Evolutionary conservation across 805 yeast species (phyloP).

Genomic region (Kodamaea fukazawae): DNA sequence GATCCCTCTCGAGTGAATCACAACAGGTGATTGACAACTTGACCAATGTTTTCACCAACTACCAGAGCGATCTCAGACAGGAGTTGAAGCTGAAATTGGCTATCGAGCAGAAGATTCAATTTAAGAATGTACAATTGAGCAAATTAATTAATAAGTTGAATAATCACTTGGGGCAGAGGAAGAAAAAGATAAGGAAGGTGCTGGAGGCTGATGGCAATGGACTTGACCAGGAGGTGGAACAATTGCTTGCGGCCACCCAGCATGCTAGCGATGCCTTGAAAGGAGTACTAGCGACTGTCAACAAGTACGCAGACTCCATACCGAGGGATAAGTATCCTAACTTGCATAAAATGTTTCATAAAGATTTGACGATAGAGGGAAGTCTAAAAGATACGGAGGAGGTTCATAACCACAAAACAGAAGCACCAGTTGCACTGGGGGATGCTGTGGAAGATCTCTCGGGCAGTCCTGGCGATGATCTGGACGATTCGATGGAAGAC

Average conservation of each 20-base stretch:
- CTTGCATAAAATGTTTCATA: slow-evolving; percentile 10
- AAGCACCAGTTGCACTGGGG: too few relatives aligned
- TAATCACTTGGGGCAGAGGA: slow-evolving; percentile 8
- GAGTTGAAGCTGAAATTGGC: slow-evolving; percentile 34
- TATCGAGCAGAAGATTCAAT: slow-evolving; percentile 40
- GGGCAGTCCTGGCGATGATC: too few relatives aligned
- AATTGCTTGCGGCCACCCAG: slow-evolving; percentile 8
- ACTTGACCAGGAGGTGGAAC: slow-evolving; percentile 9
- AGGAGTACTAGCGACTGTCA: slow-evolving; percentile 8
- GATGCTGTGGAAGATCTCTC: too few relatives aligned
- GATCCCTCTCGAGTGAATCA: slow-evolving; percentile 25
- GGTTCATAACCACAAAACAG: too few relatives aligned
- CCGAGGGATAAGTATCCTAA: slow-evolving; percentile 14
- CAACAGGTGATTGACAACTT: slow-evolving; percentile 28
- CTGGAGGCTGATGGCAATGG: slow-evolving; percentile 1
- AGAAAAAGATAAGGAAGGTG: slow-evolving; percentile 8
- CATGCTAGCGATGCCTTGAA: slow-evolving; percentile 16
- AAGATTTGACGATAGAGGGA: background rate
- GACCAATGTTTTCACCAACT: slow-evolving; percentile 26
- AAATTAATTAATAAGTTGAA: slow-evolving; percentile 25
- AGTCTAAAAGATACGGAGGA: too few relatives aligned
- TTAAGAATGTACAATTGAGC: slow-evolving; percentile 36
- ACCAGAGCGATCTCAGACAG: slow-evolving; percentile 34
- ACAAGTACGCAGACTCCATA: background rate
- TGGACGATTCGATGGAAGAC: too few relatives aligned